Evolutionary conservation across 2,329 filamentous ascomycete species (phyloP).

Genomic region (Sclerotinia minor): DNA sequence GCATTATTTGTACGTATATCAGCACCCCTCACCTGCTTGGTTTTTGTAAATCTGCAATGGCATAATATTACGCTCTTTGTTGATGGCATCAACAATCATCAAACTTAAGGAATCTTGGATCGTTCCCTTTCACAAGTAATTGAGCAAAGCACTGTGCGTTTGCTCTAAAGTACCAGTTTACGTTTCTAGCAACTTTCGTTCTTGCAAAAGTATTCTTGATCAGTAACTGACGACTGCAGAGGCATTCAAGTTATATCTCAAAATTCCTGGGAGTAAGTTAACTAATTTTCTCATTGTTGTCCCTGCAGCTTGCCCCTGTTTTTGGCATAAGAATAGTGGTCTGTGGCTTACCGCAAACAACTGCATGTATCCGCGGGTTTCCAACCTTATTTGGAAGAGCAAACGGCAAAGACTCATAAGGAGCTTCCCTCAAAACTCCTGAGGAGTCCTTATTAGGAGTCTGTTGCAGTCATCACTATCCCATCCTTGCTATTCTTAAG

Average conservation of each 20-base stretch:
- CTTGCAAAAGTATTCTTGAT: neutral
- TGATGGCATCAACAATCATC: slow-evolving; percentile 5
- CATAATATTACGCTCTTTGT: neutral
- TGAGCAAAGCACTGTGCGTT: neutral
- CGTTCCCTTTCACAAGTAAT: neutral
- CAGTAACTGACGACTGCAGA: slow-evolving; percentile 2
- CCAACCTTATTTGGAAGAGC: slow-evolving; percentile 32
- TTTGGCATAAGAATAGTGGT: slow-evolving; percentile 27
- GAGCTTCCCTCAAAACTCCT: slow-evolving; percentile 22
- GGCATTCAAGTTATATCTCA: slow-evolving; percentile 8
- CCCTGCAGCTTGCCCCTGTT: slow-evolving; percentile 26
- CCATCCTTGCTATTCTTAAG: slow-evolving; percentile 17
- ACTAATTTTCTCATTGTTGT: slow-evolving; percentile 5
- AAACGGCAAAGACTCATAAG: slow-evolving; percentile 32
- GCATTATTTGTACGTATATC: slow-evolving; percentile 12
- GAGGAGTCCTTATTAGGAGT: slow-evolving; percentile 21
- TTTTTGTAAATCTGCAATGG: neutral
- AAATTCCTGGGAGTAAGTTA: slow-evolving; percentile 14
- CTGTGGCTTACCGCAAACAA: slow-evolving; percentile 31
- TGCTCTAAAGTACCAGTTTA: neutral
- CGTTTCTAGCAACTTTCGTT: neutral
- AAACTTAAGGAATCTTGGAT: slow-evolving; percentile 10
- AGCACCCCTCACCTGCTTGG: neutral
- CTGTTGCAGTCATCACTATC: slow-evolving; percentile 9
- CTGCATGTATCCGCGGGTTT: slow-evolving; percentile 31